Evolutionary conservation across 2,329 filamentous ascomycete genomes (phyloP).

Genomic region (Dactylellina haptotyla): DNA sequence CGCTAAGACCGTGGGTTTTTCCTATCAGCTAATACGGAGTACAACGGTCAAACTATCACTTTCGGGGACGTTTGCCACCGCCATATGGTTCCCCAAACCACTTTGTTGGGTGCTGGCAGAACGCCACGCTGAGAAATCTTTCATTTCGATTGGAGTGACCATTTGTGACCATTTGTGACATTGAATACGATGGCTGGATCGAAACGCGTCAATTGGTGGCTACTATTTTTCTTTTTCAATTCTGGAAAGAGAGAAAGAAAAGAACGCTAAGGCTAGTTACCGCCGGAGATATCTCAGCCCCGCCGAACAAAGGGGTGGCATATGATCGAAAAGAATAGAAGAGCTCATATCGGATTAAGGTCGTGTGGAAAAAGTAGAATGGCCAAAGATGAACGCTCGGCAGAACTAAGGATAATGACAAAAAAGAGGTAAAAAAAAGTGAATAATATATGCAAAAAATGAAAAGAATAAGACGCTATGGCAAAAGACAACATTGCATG

Average conservation of each 20-base stretch:
- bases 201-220: constrained; percentile 18
- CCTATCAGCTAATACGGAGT: constrained; percentile 29
- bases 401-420: constrained; percentile 1
- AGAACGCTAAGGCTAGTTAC: constrained; percentile 33
- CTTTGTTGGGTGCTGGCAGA: constrained; percentile 28
- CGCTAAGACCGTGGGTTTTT: too few species aligned
- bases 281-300: constrained; percentile 42
- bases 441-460: constrained; percentile 16
- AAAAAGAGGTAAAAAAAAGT: neutral
- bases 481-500: constrained; percentile 11
- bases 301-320: constrained; percentile 29
- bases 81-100: constrained; percentile 42
- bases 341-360: constrained; percentile 28
- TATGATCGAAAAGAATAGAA: constrained; percentile 11
- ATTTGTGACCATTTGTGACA: neutral
- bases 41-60: constrained; percentile 24
- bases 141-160: neutral
- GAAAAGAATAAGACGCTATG: constrained; percentile 28
- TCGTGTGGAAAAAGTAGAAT: constrained; percentile 18
- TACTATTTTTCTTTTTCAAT: constrained; percentile 6
- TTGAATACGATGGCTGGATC: constrained; percentile 12
- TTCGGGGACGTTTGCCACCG: constrained; percentile 43
- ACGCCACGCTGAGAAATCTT: constrained; percentile 32
- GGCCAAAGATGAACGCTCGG: constrained; percentile 20
- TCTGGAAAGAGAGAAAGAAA: neutral